Percentiles rank a stretch among this genome's conserved stretches.
Conservation (phyloP, 306 rosid species). For the Herpetospermum pedunculosum region DNA sequence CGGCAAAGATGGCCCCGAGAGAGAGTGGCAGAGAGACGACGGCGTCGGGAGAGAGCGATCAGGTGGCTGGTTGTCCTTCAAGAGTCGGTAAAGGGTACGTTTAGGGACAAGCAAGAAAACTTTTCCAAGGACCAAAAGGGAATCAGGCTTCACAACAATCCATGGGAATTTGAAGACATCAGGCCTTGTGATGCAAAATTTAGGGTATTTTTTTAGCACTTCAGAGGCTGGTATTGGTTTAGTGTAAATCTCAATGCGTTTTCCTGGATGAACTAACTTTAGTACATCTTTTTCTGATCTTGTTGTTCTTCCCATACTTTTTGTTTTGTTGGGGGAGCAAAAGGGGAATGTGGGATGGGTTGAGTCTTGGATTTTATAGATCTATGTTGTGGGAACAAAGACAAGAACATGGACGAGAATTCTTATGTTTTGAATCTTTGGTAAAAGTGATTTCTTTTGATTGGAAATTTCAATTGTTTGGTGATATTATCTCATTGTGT, state of each 20-base stretch:
- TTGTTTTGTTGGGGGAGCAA: neutral
- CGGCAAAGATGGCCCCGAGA: neutral
- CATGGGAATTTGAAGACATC: constrained; percentile 57
- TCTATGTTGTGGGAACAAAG: neutral
- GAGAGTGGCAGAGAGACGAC: neutral
- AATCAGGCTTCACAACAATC: constrained; percentile 57
- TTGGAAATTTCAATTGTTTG: neutral
- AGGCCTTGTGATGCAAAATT: constrained; percentile 52
- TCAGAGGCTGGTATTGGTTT: constrained; percentile 45
- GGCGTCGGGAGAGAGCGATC: neutral
- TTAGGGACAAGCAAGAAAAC: constrained; percentile 54
- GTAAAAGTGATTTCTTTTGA: neutral
- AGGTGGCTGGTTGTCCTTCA: constrained; percentile 18
- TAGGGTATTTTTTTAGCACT: constrained; percentile 42
- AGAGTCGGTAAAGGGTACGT: constrained; percentile 35
- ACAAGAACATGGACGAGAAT: constrained; percentile 1
- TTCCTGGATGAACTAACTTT: constrained; percentile 51
- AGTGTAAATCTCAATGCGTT: constrained; percentile 30
- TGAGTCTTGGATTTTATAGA: neutral
- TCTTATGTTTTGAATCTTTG: constrained; percentile 1
- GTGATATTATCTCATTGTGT: neutral
- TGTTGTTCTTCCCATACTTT: neutral
- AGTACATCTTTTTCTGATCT: constrained; percentile 22
- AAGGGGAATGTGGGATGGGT: neutral
- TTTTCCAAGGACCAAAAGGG: constrained; percentile 40